Evolutionary conservation across 352 stramenopile species (phyloP).

Genomic region (Pythium dissimile): DNA sequence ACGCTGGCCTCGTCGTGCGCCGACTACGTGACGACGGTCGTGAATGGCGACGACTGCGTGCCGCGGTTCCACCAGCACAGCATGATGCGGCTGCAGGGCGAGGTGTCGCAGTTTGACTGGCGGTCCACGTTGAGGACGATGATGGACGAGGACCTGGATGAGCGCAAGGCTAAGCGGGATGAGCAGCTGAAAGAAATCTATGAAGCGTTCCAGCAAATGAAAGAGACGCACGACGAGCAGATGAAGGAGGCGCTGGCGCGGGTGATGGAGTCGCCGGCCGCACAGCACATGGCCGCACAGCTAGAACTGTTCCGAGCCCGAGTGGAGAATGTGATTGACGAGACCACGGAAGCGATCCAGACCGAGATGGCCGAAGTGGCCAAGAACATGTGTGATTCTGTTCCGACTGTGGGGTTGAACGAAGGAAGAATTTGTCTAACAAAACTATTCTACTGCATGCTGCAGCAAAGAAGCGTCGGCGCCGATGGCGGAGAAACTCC

Average conservation of each 20-base stretch:
- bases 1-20: constrained; percentile 51
- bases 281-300: constrained; percentile 38
- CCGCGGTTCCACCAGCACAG: constrained; percentile 77
- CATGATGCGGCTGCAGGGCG: constrained; percentile 53
- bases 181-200: constrained; percentile 45
- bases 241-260: constrained; percentile 41
- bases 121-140: constrained; percentile 44
- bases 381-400: background rate
- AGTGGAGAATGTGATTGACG: constrained; percentile 49
- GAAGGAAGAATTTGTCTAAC: too few species aligned
- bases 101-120: constrained; percentile 73
- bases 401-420: background rate
- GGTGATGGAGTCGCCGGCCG: constrained; percentile 5
- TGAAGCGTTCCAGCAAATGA: constrained; percentile 37
- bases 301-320: constrained; percentile 48
- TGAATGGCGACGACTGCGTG: constrained; percentile 82
- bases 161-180: constrained; percentile 58
- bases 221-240: constrained; percentile 40
- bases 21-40: constrained; percentile 62
- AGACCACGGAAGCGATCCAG: constrained; percentile 37
- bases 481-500: background rate
- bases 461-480: constrained; percentile 22
- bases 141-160: constrained; percentile 52
- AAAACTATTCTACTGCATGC: too few species aligned
- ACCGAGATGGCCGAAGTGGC: constrained; percentile 18